These are phyloP conservation scores for Diplodia corticola DNA, from an alignment of 2,329 filamentous ascomycete genomes.

Conservation along the genomic window DNA sequence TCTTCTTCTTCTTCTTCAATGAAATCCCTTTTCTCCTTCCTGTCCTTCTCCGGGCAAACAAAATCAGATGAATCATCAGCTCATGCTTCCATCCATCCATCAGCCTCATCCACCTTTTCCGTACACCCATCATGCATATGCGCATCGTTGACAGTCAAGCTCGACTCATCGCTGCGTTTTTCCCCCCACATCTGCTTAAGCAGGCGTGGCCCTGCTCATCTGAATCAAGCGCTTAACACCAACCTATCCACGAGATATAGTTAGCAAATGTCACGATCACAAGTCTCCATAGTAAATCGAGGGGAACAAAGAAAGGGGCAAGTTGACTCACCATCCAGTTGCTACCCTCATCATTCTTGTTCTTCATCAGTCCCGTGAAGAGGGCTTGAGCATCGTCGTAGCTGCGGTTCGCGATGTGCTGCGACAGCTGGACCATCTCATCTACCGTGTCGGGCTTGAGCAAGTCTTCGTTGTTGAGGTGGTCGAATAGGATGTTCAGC, in stretches of 20 bases:
- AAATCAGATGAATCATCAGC: neutral
- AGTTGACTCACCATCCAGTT: conserved; percentile 52
- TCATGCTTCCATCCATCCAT: neutral
- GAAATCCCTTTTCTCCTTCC: too few relatives aligned
- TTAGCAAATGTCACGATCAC: neutral
- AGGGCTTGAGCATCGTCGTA: conserved; percentile 48
- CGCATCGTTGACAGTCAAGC: neutral
- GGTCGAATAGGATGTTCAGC: conserved; percentile 90
- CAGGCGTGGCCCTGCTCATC: conserved; percentile 40
- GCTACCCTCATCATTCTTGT: conserved; percentile 51
- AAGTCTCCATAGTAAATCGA: neutral
- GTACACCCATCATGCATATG: neutral
- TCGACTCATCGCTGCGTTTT: neutral
- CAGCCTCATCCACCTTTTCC: neutral
- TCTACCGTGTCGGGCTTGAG: conserved; percentile 76
- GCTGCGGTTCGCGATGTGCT: conserved; percentile 42
- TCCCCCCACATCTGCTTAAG: neutral
- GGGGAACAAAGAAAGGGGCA: neutral
- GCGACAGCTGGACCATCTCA: conserved; percentile 60
- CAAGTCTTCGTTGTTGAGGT: conserved; percentile 93
- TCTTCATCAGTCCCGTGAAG: conserved; percentile 50
- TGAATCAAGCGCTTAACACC: conserved; percentile 43
- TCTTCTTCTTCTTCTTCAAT: neutral
- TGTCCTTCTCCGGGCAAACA: neutral
- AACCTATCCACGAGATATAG: conserved; percentile 29